A percentile compares a stretch with the other conserved stretches of the same genome.
Evolutionary conservation across 306 rosid genomes (phyloP).

Genomic region (Casuarina glauca): DNA sequence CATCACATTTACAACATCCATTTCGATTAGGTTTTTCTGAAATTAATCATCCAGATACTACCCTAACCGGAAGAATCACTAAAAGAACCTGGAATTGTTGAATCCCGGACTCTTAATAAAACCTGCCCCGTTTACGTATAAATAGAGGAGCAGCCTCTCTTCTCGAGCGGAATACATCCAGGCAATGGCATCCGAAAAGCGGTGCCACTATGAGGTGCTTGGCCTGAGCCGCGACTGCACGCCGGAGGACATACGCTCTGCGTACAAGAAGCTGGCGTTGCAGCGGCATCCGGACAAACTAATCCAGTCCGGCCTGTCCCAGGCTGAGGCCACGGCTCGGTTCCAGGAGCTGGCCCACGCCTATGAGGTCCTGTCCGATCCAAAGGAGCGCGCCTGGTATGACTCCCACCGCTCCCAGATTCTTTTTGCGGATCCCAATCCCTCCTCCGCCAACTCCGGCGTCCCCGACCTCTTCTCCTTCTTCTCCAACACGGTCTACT

Average conservation of each 20-base stretch:
- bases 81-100: too few relatives aligned
- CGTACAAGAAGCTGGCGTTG: slow-evolving; percentile 75
- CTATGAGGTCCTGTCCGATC: slow-evolving; percentile 92
- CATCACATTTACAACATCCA: too few relatives aligned
- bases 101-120: too few relatives aligned
- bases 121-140: too few relatives aligned
- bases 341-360: slow-evolving; percentile 95
- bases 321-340: slow-evolving; percentile 75
- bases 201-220: slow-evolving; percentile 95
- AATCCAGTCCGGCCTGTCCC: slow-evolving; percentile 72
- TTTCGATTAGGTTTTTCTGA: too few relatives aligned
- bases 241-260: slow-evolving; percentile 74
- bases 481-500: slow-evolving; percentile 77
- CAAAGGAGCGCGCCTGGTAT: slow-evolving; percentile 94
- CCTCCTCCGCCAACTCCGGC: slow-evolving; percentile 40
- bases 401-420: slow-evolving; percentile 95
- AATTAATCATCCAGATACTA: too few relatives aligned
- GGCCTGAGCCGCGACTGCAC: slow-evolving; percentile 58
- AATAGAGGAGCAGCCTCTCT: too few relatives aligned
- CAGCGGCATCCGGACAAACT: slow-evolving; percentile 98
- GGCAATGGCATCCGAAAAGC: slow-evolving; percentile 56
- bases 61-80: too few relatives aligned
- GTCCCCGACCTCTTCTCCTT: slow-evolving; percentile 85
- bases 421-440: slow-evolving; percentile 73
- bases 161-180: too few relatives aligned